Conservation (phyloP, 805 yeast species). For the Priceomyces fermenticarens region DNA sequence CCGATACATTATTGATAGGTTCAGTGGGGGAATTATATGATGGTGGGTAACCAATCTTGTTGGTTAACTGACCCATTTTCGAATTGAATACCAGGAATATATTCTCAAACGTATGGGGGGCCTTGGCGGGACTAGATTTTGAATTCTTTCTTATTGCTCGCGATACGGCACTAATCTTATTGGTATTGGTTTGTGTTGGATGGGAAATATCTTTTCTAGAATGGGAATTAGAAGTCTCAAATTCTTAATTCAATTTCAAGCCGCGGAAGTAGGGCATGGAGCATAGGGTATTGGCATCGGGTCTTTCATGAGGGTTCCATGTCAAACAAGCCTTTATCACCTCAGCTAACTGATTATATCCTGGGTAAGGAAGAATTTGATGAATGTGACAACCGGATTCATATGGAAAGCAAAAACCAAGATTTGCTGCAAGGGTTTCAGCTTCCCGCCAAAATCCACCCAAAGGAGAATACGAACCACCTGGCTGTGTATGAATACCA, state of each 20-base stretch:
- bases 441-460: conserved; percentile 81
- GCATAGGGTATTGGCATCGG: conserved; percentile 48
- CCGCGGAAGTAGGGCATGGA: conserved; percentile 53
- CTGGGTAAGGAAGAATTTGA: conserved; percentile 44
- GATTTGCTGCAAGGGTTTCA: conserved; percentile 42
- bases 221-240: too few species aligned
- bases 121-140: too few species aligned
- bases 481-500: conserved; percentile 8
- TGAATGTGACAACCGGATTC: conserved; percentile 49
- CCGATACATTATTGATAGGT: too few species aligned
- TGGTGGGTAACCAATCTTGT: too few species aligned
- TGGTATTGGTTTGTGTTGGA: background rate
- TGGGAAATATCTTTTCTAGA: too few species aligned
- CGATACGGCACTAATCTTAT: background rate
- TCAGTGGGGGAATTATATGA: too few species aligned
- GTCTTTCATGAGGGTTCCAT: conserved; percentile 78
- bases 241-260: conserved; percentile 6
- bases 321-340: conserved; percentile 50
- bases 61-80: too few species aligned
- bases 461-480: conserved; percentile 32
- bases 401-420: conserved; percentile 58
- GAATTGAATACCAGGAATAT: too few species aligned
- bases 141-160: background rate
- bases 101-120: too few species aligned
- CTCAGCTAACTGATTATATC: conserved; percentile 38